Base-by-base conservation (phyloP, 1,284 basidiomycete species). In the Cryptococcus neoformans region DNA sequence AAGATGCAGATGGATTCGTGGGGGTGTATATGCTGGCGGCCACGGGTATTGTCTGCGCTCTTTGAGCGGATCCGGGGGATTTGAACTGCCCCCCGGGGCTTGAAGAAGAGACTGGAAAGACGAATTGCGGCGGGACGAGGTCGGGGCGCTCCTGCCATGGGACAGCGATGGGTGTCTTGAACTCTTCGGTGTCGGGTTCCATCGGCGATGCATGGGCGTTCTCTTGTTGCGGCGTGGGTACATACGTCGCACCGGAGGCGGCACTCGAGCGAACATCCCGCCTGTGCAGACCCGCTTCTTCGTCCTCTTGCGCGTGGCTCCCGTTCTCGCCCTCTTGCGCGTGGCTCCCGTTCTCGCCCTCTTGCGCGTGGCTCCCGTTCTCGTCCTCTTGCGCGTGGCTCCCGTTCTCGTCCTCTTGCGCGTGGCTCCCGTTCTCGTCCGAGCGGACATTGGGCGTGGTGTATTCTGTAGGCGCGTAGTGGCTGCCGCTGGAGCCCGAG, bases 131-230 rank as follows among this genome's bases (percentile, higher is more conserved):
- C 6, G 60, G 52, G 0, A 44, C 42, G 34, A 56, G 49, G 41
- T 64, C 59, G 4, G 55, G 51, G 16, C 64, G 42, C 9, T 63
- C 58, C 11, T 58, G 48, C 21, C 45, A 57, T 14, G 50, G 34
- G 7, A 56, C 54, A 8, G 60, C 53, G 6, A 61, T 36, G 11
- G 66, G 66, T 34, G 66, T 64, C n/a, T 47, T 44, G 37, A 57
- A 48, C 16, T 35, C 12, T 6, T 40, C 42, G 52, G 40, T 49
- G 9, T 51, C 51, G 34, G 45, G 17, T 37, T 54, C 44, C 11
- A 41, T 36, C 10, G 38, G 9, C 5, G 46, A 14, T 35, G 39
- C 21, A 21, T 21, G 21, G 21, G 21, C 21, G 21, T 21, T 21
- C 37, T 17, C 37, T 21, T 16, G 12, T 17, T 39, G 42, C n/a